Conservation (phyloP, 1,284 basidiomycete species). For the Boletus smithii region DNA sequence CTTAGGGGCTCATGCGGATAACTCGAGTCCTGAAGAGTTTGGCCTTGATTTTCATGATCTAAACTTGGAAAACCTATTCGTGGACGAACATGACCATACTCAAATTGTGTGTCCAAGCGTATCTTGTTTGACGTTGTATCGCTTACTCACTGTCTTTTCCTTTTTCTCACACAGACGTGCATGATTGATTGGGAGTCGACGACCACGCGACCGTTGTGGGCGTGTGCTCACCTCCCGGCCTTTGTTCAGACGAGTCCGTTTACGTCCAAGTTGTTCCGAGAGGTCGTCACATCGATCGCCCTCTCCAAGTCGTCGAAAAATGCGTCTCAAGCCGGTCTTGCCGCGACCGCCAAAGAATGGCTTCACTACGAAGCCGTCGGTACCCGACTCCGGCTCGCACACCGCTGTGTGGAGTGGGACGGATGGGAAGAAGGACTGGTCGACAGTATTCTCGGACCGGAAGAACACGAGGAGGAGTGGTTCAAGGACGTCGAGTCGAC, state of each 20-base stretch:
- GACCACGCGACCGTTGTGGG: constrained; percentile 77
- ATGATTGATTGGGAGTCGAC: constrained; percentile 86
- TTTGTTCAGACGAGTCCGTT: constrained; percentile 75
- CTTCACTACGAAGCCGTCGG: constrained; percentile 64
- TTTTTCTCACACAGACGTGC: constrained; percentile 55
- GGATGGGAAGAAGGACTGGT: constrained; percentile 83
- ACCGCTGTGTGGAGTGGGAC: constrained; percentile 79
- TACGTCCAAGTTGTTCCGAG: constrained; percentile 64
- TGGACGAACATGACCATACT: constrained; percentile 62
- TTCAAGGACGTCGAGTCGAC: constrained; percentile 45
- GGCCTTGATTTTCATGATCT: constrained; percentile 75
- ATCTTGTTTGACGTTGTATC: neutral
- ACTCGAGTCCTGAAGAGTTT: constrained; percentile 50
- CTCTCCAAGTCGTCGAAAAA: constrained; percentile 24
- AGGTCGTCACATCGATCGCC: constrained; percentile 46
- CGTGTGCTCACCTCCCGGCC: constrained; percentile 73
- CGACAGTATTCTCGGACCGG: constrained; percentile 66
- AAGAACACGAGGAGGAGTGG: constrained; percentile 68
- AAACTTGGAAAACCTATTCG: constrained; percentile 77
- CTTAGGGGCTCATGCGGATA: constrained; percentile 36
- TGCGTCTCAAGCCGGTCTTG: constrained; percentile 14
- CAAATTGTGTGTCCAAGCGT: constrained; percentile 54
- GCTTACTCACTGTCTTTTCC: too few species aligned
- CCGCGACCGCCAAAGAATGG: constrained; percentile 60
- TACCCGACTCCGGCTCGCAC: constrained; percentile 63